Conservation (phyloP, 768 basidiomycete genomes). For the Boletus reticulatus region DNA sequence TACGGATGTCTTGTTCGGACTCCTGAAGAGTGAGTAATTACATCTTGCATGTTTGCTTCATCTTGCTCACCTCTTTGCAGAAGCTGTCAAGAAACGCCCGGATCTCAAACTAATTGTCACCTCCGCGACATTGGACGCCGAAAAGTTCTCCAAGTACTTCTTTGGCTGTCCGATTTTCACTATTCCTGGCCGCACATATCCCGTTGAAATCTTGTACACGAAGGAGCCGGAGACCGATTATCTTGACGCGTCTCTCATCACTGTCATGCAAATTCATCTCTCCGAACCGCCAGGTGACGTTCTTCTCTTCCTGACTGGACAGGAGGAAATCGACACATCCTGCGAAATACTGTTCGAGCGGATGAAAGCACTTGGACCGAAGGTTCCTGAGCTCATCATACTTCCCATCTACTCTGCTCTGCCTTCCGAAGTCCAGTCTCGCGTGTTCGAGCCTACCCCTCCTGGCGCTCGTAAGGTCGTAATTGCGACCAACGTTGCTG, state of each 20-base stretch:
- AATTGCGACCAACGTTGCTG: conserved; percentile 99
- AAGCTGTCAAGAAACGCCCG: conserved; percentile 90
- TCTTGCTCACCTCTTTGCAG: conserved; percentile 42
- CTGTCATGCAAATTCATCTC: conserved; percentile 98
- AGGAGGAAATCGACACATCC: conserved; percentile 97
- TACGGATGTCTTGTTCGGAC: conserved; percentile 97
- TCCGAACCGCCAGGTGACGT: conserved; percentile 97
- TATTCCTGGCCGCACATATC: conserved; percentile 99
- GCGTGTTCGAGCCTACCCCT: conserved; percentile 97
- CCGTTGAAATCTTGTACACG: conserved; percentile 97
- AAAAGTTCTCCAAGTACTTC: conserved; percentile 99
- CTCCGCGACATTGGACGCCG: conserved; percentile 97
- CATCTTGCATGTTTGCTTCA: background rate
- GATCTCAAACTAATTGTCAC: conserved; percentile 98
- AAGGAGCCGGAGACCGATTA: conserved; percentile 98
- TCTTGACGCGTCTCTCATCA: conserved; percentile 96
- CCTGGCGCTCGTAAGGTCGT: conserved; percentile 99
- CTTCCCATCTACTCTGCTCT: conserved; percentile 97
- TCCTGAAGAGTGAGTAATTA: conserved; percentile 60
- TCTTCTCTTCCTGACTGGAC: conserved; percentile 95
- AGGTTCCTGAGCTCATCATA: conserved; percentile 95
- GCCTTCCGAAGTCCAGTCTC: conserved; percentile 96
- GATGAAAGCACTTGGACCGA: conserved; percentile 98
- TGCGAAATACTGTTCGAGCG: conserved; percentile 98
- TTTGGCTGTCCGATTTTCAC: conserved; percentile 99